Evolutionary conservation across 495 filamentous ascomycete genomes (phyloP).

Genomic region (Neurospora sp.): DNA sequence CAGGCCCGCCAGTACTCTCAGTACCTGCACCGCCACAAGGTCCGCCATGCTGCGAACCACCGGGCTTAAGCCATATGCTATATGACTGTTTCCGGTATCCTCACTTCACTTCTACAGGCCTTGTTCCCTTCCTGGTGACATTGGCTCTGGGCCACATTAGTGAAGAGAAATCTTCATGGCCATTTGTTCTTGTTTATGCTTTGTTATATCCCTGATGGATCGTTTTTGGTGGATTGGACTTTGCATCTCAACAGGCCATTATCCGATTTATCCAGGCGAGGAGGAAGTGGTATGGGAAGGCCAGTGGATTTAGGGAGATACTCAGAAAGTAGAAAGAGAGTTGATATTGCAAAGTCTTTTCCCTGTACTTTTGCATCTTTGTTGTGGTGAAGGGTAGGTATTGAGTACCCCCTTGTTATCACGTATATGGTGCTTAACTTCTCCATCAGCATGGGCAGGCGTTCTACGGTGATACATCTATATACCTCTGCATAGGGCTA

Average conservation of each 20-base stretch:
- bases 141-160: background rate
- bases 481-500: background rate
- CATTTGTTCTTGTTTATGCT: constrained; percentile 6
- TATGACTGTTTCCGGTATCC: background rate
- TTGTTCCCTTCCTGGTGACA: background rate
- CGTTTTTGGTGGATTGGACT: background rate
- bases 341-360: background rate
- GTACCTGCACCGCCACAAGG: constrained; percentile 13
- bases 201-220: constrained; percentile 1
- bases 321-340: background rate
- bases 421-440: background rate
- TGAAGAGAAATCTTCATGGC: constrained; percentile 2
- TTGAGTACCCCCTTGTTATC: background rate
- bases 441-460: background rate
- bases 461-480: background rate
- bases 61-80: background rate
- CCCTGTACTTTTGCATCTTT: background rate
- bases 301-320: background rate
- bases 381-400: background rate
- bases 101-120: background rate
- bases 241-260: background rate
- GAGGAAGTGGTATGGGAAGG: constrained; percentile 1
- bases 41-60: constrained; percentile 5
- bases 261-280: background rate
- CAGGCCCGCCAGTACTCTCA: constrained; percentile 14